phyloP scores from a whole-genome alignment of 169 alveolate genomes.

The Theileria equi region DNA sequence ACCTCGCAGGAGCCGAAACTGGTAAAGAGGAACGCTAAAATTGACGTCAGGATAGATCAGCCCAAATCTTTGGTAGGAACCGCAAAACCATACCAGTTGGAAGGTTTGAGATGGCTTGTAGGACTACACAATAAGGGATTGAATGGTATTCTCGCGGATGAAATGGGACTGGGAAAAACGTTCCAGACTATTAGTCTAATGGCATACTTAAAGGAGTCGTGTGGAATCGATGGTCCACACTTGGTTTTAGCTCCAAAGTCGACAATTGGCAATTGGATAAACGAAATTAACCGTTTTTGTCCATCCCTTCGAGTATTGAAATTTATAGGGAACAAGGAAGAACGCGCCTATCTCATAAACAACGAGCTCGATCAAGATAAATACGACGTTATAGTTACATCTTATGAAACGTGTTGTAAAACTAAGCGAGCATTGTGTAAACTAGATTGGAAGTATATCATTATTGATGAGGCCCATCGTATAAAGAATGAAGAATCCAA shows the following conservation, averaged over 20 bases:
- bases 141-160: constrained; percentile 97
- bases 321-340: constrained; percentile 92
- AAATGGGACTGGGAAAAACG: constrained; percentile 99
- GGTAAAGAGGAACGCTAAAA: too few relatives aligned
- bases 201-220: constrained; percentile 87
- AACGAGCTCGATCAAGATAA: constrained; percentile 68
- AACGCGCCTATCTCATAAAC: constrained; percentile 76
- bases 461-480: constrained; percentile 98
- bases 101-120: constrained; percentile 96
- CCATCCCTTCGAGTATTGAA: constrained; percentile 91
- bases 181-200: constrained; percentile 92
- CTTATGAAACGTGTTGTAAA: constrained; percentile 90
- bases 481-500: constrained; percentile 93
- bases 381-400: constrained; percentile 92
- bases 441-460: constrained; percentile 92
- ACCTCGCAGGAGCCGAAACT: too few relatives aligned
- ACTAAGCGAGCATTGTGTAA: constrained; percentile 89
- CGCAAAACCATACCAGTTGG: constrained; percentile 92
- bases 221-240: constrained; percentile 92
- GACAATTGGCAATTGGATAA: constrained; percentile 95
- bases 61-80: constrained; percentile 79
- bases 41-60: constrained; percentile 28
- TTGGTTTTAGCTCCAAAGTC: constrained; percentile 95
- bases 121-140: constrained; percentile 90
- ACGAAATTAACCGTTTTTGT: constrained; percentile 93